phyloP scores from a whole-genome alignment of 495 filamentous ascomycete genomes.

The Penicillium argentinense region DNA sequence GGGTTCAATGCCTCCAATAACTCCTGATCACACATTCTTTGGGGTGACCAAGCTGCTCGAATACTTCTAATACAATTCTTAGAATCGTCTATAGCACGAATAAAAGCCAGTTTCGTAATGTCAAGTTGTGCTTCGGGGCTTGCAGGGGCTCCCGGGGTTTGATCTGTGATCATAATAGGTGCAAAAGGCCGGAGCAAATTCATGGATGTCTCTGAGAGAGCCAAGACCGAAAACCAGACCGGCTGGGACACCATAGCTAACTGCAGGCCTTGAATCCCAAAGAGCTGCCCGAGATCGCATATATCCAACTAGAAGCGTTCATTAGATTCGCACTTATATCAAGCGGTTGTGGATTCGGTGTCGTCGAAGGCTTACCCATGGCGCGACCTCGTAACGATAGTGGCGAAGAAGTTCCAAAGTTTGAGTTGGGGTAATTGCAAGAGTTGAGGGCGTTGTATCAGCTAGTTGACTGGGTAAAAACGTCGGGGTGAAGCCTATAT shows the following conservation, averaged over 20 bases:
- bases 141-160: neutral
- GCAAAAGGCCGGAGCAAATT: constrained; percentile 6
- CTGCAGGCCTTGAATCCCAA: constrained; percentile 31
- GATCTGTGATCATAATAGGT: neutral
- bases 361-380: constrained; percentile 28
- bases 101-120: constrained; percentile 13
- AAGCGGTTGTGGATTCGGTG: too few species aligned
- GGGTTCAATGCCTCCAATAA: constrained; percentile 15
- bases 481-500: neutral
- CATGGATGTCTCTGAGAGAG: constrained; percentile 26
- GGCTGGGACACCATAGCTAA: constrained; percentile 22
- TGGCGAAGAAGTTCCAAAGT: constrained; percentile 31
- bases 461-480: neutral
- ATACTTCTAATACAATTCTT: constrained; percentile 16
- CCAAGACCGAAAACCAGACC: constrained; percentile 23
- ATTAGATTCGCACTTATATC: too few species aligned
- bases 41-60: constrained; percentile 13
- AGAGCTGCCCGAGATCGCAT: constrained; percentile 31
- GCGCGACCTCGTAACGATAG: constrained; percentile 37
- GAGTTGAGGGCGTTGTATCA: neutral
- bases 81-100: constrained; percentile 12
- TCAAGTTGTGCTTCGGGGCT: neutral
- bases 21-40: constrained; percentile 3
- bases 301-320: constrained; percentile 29
- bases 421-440: constrained; percentile 11